Evolutionary conservation across 179 eudicot genomes (phyloP).

Genomic region (Silene vulgaris): DNA sequence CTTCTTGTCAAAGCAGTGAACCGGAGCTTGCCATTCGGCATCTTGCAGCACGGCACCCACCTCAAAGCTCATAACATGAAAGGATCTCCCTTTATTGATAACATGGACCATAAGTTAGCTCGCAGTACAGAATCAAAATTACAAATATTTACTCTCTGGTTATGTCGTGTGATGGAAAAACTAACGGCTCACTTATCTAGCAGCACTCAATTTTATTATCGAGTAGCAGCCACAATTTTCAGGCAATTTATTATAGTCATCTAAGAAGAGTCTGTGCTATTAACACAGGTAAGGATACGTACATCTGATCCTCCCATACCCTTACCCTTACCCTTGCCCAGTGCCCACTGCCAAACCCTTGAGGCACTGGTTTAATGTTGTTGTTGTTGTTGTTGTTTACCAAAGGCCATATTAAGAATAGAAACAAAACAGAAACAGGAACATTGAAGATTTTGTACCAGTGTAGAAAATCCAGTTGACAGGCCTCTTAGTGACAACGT

Average conservation of each 20-base stretch:
- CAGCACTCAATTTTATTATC: background rate
- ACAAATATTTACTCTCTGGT: background rate
- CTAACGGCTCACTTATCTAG: background rate
- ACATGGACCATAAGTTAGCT: background rate
- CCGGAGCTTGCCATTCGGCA: constrained; percentile 66
- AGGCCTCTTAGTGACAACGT: constrained; percentile 58
- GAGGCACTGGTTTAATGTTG: no score
- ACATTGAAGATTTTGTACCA: constrained; percentile 28
- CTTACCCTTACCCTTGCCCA: no score
- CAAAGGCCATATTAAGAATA: constrained; percentile 19
- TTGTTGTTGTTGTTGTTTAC: no score
- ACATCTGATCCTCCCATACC: no score
- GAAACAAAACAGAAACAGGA: background rate
- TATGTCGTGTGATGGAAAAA: background rate
- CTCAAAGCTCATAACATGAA: constrained; percentile 69
- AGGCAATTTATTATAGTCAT: no score
- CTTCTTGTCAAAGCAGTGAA: constrained; percentile 45
- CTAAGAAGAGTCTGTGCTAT: background rate
- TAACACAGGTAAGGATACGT: background rate
- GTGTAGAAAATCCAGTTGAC: constrained; percentile 65
- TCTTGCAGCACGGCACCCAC: constrained; percentile 65
- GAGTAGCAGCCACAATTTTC: background rate
- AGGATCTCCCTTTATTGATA: constrained; percentile 30
- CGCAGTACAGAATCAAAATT: background rate
- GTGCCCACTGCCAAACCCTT: no score